Evolutionary conservation across 192 early-diverging fungal species (phyloP), one percentile per base, ranked within the genome.

Genomic region (Umbelopsis isabellina): DNA sequence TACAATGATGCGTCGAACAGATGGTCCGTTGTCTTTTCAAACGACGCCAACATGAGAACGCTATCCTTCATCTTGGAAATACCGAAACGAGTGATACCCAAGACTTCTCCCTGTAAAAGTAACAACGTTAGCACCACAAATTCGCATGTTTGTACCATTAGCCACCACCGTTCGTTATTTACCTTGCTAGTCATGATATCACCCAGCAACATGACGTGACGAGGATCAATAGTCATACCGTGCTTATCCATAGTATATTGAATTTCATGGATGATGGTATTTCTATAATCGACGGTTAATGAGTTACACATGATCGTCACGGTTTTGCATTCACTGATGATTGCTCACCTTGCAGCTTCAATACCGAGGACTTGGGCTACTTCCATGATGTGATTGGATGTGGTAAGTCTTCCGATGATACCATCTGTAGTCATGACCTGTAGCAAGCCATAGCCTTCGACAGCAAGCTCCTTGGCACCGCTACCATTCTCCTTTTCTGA

Each of bases 1-100:
- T 94, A 97, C 75, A 96, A 91, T 3, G 98, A 88, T 0, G 98
- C 98, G 49, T 99, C 97, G 73, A 99, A 99, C 72, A 99, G 84
- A 73, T 99, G 97, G 73, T 99, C 98, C 0, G 97, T 98, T 0
- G 98, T 99, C 86, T 98, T 99, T 84, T 99, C 98, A 74, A 99
- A 99, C 46, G 96, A 99, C 11, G 97, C 97, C 75, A 99, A 85
- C 97, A 98, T 98, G 72, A 99, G 88, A 15, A 98, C 98, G 77
- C 91, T 93, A 81, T 98, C 97, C 77, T 97, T 97, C 97, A 99
- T 99, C 87, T 99, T 98, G 66, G 96, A 91, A 72, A 99, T 96
- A 81, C 98, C 98, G 78, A 98, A 98, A 22, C 98, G 91, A 45
- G 96, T 98, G 70, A 99, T 97, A 67, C 97, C 98, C 7, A 99